Percentiles rank a stretch among this genome's conserved stretches.
phyloP scores from a whole-genome alignment of 1,284 basidiomycete genomes.

The Xerocomus amazonicus region DNA sequence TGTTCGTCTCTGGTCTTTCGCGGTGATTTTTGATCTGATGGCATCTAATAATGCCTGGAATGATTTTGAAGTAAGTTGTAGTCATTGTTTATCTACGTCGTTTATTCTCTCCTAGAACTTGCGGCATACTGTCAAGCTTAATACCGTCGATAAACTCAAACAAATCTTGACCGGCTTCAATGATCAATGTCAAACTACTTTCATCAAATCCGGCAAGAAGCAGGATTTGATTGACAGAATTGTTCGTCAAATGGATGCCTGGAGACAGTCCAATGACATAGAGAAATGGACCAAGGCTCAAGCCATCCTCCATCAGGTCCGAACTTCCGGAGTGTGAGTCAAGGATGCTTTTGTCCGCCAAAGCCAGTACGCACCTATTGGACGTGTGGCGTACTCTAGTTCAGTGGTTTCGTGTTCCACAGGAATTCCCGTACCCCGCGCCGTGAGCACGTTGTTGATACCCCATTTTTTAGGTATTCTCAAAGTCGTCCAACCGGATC shows the following conservation, averaged over 20 bases:
- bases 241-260: constrained; percentile 50
- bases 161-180: constrained; percentile 69
- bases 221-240: constrained; percentile 78
- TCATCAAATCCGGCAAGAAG: constrained; percentile 79
- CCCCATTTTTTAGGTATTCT: constrained; percentile 21
- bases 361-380: constrained; percentile 6
- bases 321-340: constrained; percentile 58
- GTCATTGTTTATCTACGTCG: constrained; percentile 5
- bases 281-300: constrained; percentile 68
- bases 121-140: constrained; percentile 45
- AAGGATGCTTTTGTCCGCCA: constrained; percentile 10
- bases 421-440: constrained; percentile 1
- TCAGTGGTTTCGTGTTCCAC: constrained; percentile 6
- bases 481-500: constrained; percentile 25
- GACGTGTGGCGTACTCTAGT: constrained; percentile 11
- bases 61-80: constrained; percentile 34
- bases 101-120: constrained; percentile 38
- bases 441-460: constrained; percentile 16
- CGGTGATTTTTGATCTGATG: constrained; percentile 18
- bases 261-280: constrained; percentile 50
- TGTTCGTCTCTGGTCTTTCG: constrained; percentile 5
- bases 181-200: constrained; percentile 63
- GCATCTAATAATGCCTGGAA: constrained; percentile 31
- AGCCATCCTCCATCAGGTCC: constrained; percentile 58
- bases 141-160: constrained; percentile 79